phyloP scores from a whole-genome alignment of 106 monocot genomes.

The Iris macrosiphon region DNA sequence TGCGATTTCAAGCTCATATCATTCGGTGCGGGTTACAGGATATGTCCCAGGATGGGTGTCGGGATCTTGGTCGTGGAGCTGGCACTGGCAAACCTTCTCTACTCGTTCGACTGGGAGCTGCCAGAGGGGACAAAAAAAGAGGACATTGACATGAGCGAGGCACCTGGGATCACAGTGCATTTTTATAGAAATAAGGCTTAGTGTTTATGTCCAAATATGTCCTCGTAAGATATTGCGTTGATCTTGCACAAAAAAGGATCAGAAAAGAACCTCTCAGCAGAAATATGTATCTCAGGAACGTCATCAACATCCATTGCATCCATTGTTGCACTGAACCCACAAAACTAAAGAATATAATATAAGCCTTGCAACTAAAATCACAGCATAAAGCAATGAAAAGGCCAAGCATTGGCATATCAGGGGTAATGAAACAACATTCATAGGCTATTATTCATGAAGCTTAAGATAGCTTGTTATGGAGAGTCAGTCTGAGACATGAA shows the following conservation, averaged over 20 bases:
- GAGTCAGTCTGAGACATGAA: no score
- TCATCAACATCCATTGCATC: constrained; percentile 86
- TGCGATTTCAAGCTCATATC: not conserved
- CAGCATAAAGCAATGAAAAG: no score
- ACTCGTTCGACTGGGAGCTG: constrained; percentile 2
- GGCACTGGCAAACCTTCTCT: not conserved
- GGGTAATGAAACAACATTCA: no score
- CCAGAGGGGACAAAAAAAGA: not conserved
- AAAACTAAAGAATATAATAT: no score
- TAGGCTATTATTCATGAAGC: no score
- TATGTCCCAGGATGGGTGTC: not conserved
- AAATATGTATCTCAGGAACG: constrained; percentile 19
- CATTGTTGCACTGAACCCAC: constrained; percentile 18
- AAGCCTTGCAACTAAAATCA: no score
- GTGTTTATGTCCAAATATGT: no score
- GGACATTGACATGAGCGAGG: not conserved
- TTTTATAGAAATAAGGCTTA: not conserved
- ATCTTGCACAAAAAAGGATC: no score
- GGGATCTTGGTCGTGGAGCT: not conserved
- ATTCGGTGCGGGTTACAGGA: constrained; percentile 1
- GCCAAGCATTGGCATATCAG: no score
- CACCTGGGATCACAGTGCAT: not conserved
- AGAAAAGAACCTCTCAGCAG: constrained; percentile 67
- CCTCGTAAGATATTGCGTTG: no score
- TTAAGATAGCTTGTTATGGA: no score